phyloP scores from a whole-genome alignment of 441 rosid genomes.

The Adansonia rubrostipa region DNA sequence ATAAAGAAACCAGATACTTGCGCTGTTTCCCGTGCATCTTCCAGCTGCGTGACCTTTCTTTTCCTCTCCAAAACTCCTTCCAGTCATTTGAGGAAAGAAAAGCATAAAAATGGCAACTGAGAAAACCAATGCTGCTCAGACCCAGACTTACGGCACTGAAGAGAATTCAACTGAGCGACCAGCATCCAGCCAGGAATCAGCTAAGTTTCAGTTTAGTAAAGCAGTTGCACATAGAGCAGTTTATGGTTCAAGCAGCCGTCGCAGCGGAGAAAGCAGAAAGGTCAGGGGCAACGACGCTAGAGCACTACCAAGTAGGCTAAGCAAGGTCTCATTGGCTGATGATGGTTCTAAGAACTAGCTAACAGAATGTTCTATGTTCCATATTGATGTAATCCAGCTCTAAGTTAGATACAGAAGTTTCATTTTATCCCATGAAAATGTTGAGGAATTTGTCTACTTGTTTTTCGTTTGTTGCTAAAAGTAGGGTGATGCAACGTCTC shows the following conservation, averaged over 20 bases:
- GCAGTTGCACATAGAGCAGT: constrained; percentile 64
- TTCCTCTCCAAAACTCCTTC: constrained; percentile 18
- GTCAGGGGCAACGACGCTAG: constrained; percentile 37
- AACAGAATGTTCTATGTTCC: not conserved
- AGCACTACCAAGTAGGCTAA: constrained; percentile 55
- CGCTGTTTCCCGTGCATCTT: constrained; percentile 22
- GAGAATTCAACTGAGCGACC: constrained; percentile 25
- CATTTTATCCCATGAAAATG: not conserved
- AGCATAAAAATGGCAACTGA: constrained; percentile 46
- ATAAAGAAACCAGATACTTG: constrained; percentile 20
- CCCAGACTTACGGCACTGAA: constrained; percentile 23
- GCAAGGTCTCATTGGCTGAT: constrained; percentile 55
- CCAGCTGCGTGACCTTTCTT: not conserved
- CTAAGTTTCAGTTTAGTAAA: constrained; percentile 45
- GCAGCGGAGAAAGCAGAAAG: constrained; percentile 40
- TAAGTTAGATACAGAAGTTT: constrained; percentile 1
- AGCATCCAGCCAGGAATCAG: constrained; percentile 18
- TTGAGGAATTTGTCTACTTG: not conserved
- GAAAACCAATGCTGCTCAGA: constrained; percentile 32
- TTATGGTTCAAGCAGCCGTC: constrained; percentile 44
- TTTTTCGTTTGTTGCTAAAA: not conserved
- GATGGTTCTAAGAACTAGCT: constrained; percentile 10
- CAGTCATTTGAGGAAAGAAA: not conserved
- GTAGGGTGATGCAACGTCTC: not conserved
- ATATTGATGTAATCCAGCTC: constrained; percentile 1